Evolutionary conservation across 345 rosid species (phyloP).

Genomic region (Eucalyptus decipiens): DNA sequence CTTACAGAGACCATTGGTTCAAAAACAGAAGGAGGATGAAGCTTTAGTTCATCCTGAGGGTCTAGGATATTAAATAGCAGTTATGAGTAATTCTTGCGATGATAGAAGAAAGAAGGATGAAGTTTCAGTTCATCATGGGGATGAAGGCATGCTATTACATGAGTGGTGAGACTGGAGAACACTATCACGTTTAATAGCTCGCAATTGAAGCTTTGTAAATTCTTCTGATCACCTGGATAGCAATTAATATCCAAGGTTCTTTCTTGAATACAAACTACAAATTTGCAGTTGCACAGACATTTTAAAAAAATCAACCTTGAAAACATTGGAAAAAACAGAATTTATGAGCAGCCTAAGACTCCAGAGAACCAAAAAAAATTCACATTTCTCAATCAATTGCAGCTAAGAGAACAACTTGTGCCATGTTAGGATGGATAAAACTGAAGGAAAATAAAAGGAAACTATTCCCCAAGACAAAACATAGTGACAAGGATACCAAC

Average conservation of each 20-base stretch:
- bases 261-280: not conserved
- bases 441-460: not conserved
- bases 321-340: not conserved
- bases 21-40: not conserved
- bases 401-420: not conserved
- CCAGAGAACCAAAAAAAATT: not conserved
- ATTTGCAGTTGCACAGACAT: not conserved
- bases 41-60: not conserved
- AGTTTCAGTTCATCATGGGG: not conserved
- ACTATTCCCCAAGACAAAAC: not conserved
- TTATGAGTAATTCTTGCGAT: not conserved
- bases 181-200: no score
- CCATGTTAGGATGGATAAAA: not conserved
- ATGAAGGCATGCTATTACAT: not conserved
- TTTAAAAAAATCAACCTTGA: not conserved
- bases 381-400: not conserved
- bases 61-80: not conserved
- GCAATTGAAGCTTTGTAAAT: not conserved
- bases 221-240: not conserved
- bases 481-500: not conserved
- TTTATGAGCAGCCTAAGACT: not conserved
- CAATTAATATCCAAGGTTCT: not conserved
- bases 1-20: not conserved
- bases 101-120: not conserved
- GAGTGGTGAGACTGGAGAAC: not conserved